A percentile compares a stretch with the other conserved stretches of the same genome.
phyloP scores from a whole-genome alignment of 2,329 filamentous ascomycete genomes.

The Ophiostoma quercus region DNA sequence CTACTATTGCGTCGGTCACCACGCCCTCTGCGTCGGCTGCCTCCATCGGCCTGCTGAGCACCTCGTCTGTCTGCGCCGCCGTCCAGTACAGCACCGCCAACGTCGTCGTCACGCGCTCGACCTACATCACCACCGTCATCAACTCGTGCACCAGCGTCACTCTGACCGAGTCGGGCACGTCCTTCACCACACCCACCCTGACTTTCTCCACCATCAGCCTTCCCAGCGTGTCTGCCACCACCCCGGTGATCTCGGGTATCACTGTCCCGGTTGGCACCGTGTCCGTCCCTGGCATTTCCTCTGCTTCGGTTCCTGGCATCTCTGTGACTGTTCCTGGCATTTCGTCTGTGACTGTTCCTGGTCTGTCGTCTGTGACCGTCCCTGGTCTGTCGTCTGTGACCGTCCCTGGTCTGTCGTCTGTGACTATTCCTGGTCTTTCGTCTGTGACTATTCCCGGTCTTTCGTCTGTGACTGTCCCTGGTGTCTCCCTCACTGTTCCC shows the following conservation, averaged over 20 bases:
- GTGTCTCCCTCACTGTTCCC: no score
- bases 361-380: no score
- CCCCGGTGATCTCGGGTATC: not conserved
- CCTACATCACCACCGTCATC: not conserved
- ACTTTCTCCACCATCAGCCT: not conserved
- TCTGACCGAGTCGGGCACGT: not conserved
- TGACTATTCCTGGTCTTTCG: no score
- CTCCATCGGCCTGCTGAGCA: not conserved
- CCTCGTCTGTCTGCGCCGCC: not conserved
- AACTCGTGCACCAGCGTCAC: slow-evolving; percentile 4
- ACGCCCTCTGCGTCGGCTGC: not conserved
- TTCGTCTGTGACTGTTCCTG: not conserved
- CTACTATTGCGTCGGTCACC: not conserved
- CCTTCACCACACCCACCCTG: not conserved
- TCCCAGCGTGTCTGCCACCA: not conserved
- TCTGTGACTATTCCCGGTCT: not conserved
- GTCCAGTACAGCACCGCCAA: slow-evolving; percentile 1
- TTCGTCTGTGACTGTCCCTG: not conserved
- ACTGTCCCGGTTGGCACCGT: not conserved
- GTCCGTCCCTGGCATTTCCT: not conserved
- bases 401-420: no score
- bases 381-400: no score
- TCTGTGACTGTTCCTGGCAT: no score
- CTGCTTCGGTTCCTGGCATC: not conserved
- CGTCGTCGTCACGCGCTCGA: not conserved